A percentile compares a stretch with the other conserved stretches of the same genome.
Conservation (phyloP, 2,329 filamentous ascomycete species). For the Hymenoscyphus albidus region DNA sequence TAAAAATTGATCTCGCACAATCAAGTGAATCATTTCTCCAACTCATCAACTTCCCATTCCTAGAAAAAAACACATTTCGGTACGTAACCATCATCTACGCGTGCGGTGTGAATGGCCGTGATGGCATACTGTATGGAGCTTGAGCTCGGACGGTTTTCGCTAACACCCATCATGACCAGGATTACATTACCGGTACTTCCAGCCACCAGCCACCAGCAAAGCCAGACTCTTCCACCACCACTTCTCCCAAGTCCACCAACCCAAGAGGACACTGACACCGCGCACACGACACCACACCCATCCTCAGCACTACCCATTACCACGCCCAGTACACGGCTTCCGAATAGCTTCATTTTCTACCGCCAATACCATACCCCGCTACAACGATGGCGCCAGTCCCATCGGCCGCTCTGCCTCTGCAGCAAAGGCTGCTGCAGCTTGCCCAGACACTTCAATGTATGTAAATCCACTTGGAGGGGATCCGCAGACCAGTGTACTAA, state of each 20-base stretch:
- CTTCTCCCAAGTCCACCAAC: neutral
- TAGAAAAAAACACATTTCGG: neutral
- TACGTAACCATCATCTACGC: neutral
- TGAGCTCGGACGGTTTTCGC: constrained; percentile 2
- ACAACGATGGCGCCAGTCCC: constrained; percentile 34
- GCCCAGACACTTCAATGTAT: constrained; percentile 91
- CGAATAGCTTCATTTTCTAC: neutral
- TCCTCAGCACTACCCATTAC: constrained; percentile 5
- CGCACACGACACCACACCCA: constrained; percentile 5
- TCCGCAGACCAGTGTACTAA: constrained; percentile 20
- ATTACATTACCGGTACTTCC: neutral
- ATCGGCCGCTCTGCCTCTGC: constrained; percentile 32
- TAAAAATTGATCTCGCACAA: neutral
- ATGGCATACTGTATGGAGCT: neutral
- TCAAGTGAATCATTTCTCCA: neutral
- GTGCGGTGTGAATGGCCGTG: neutral
- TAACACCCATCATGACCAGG: constrained; percentile 1
- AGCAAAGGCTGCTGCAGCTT: constrained; percentile 64
- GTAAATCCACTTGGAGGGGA: constrained; percentile 38
- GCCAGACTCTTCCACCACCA: neutral
- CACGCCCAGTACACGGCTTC: constrained; percentile 7
- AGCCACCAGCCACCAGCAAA: neutral
- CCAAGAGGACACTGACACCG: neutral
- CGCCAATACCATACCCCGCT: neutral
- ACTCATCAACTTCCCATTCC: neutral